These are phyloP conservation scores for Yarrowia porcina DNA, from an alignment of 805 yeast genomes.

Conservation along the genomic window DNA sequence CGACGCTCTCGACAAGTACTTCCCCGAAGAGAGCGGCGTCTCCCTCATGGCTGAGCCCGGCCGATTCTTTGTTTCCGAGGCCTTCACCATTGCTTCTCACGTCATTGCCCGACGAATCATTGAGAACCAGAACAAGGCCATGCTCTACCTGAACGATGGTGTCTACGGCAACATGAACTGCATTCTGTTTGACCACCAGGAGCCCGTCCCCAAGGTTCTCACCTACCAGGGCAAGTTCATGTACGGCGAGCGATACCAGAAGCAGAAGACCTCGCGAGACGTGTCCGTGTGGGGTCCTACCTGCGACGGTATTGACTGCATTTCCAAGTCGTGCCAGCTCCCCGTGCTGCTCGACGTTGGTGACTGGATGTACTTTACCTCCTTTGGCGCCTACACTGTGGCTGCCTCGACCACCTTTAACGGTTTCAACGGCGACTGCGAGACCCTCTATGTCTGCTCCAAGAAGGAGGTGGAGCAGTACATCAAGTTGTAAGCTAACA, in stretches of 20 bases:
- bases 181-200: slow-evolving; percentile 86
- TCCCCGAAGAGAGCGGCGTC: slow-evolving; percentile 49
- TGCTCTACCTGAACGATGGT: slow-evolving; percentile 91
- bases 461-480: slow-evolving; percentile 29
- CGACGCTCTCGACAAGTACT: slow-evolving; percentile 52
- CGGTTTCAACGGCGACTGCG: slow-evolving; percentile 65
- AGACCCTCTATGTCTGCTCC: slow-evolving; percentile 62
- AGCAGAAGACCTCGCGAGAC: slow-evolving; percentile 25
- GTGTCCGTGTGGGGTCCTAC: slow-evolving; percentile 96
- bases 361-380: slow-evolving; percentile 85
- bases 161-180: slow-evolving; percentile 95
- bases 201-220: slow-evolving; percentile 66
- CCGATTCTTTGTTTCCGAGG: slow-evolving; percentile 77
- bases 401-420: slow-evolving; percentile 92
- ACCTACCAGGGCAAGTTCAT: slow-evolving; percentile 50
- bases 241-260: slow-evolving; percentile 35
- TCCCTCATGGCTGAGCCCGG: slow-evolving; percentile 90
- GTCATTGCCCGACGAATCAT: slow-evolving; percentile 76
- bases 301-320: slow-evolving; percentile 93
- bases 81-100: slow-evolving; percentile 79
- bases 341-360: slow-evolving; percentile 68
- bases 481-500: slow-evolving; percentile 4
- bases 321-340: slow-evolving; percentile 52
- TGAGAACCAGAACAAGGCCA: slow-evolving; percentile 44
- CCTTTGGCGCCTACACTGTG: slow-evolving; percentile 87